Evolutionary conservation across 345 rosid species (phyloP).

Genomic region (Trapa incisa): DNA sequence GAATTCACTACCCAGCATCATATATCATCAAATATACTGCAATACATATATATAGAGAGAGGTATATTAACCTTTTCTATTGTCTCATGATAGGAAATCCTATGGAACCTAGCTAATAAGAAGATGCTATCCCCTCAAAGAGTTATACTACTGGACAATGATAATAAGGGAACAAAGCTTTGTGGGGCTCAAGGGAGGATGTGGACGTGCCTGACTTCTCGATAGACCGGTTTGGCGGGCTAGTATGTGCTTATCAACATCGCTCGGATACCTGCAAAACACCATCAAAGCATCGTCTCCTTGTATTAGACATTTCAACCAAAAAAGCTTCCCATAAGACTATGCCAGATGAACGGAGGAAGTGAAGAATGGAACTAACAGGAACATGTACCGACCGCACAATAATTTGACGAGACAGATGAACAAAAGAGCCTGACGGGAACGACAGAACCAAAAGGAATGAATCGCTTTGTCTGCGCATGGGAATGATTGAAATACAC

Average conservation of each 20-base stretch:
- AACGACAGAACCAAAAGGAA: slow-evolving; percentile 39
- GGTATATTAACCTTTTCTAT: too few relatives aligned
- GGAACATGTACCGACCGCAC: slow-evolving; percentile 15
- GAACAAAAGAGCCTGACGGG: slow-evolving; percentile 31
- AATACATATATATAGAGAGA: neutral
- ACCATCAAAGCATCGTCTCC: neutral
- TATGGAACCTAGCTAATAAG: neutral
- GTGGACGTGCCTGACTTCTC: slow-evolving; percentile 92
- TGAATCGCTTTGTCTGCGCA: slow-evolving; percentile 22
- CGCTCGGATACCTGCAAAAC: slow-evolving; percentile 85
- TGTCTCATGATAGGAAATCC: neutral
- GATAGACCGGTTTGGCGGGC: slow-evolving; percentile 99
- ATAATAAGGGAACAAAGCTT: slow-evolving; percentile 5
- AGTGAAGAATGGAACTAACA: neutral
- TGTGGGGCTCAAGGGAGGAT: slow-evolving; percentile 11
- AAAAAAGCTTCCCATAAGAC: neutral
- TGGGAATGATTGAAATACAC: slow-evolving; percentile 10
- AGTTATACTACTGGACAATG: slow-evolving; percentile 5
- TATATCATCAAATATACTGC: neutral
- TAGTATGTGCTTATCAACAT: slow-evolving; percentile 96
- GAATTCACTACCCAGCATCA: neutral
- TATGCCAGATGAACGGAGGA: neutral
- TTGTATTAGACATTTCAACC: neutral
- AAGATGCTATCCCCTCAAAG: neutral
- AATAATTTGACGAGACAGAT: slow-evolving; percentile 18